Conservation (phyloP, 2,329 filamentous ascomycete species). For the Trichoderma asperellum region DNA sequence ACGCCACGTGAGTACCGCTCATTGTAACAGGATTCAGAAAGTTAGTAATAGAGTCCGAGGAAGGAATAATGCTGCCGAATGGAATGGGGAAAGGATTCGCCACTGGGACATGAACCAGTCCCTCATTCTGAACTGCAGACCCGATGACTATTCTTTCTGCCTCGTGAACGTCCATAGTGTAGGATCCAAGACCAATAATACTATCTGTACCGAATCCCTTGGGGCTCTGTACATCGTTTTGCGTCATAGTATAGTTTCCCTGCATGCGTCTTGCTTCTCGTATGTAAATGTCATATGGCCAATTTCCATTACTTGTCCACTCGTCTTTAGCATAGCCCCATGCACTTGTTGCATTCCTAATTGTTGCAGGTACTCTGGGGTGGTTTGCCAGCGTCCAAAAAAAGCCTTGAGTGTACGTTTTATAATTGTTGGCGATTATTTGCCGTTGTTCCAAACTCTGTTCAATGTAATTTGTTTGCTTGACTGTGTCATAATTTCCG, state of each 20-base stretch:
- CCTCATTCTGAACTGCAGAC: constrained; percentile 34
- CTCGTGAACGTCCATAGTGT: constrained; percentile 36
- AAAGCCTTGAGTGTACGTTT: constrained; percentile 32
- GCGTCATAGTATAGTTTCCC: constrained; percentile 35
- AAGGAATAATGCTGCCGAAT: constrained; percentile 25
- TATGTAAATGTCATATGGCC: constrained; percentile 37
- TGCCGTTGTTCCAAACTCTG: constrained; percentile 29
- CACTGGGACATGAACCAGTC: constrained; percentile 30
- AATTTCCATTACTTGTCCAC: constrained; percentile 36
- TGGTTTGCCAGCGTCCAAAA: constrained; percentile 33
- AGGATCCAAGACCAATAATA: constrained; percentile 34
- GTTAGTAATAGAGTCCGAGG: constrained; percentile 20
- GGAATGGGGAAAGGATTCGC: constrained; percentile 23
- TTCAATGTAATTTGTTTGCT: constrained; percentile 24
- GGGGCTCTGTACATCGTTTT: constrained; percentile 31
- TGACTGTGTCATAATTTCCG: constrained; percentile 31
- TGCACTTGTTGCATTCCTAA: constrained; percentile 22
- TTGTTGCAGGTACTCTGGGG: constrained; percentile 18
- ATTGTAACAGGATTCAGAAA: constrained; percentile 28
- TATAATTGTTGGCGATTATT: constrained; percentile 27
- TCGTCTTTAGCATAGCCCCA: constrained; percentile 37
- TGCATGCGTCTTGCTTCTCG: constrained; percentile 37
- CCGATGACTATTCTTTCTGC: constrained; percentile 34
- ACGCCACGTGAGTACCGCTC: constrained; percentile 31
- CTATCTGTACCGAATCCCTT: constrained; percentile 28